These are phyloP conservation scores for Tolypocladium paradoxum DNA, from an alignment of 2,329 filamentous ascomycete genomes.

Conservation along the genomic window DNA sequence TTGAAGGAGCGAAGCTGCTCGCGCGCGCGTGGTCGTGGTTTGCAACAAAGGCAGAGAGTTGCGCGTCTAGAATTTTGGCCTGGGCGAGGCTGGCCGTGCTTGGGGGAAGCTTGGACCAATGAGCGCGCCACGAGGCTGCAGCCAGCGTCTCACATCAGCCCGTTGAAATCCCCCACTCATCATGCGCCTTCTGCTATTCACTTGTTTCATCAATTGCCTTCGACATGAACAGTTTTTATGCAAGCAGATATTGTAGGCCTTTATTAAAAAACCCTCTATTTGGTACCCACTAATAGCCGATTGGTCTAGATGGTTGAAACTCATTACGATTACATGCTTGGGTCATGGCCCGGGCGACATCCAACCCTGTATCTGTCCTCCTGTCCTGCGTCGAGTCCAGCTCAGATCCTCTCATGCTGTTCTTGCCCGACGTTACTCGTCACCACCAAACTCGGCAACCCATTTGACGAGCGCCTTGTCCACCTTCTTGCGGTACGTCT, in stretches of 20 bases:
- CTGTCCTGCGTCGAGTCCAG: neutral
- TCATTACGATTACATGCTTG: constrained; percentile 1
- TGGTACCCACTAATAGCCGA: neutral
- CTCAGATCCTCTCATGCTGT: neutral
- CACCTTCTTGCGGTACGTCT: constrained; percentile 67
- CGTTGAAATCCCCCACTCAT: neutral
- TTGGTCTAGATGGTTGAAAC: neutral
- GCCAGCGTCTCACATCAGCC: neutral
- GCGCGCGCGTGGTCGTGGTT: constrained; percentile 5
- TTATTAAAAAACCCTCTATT: neutral
- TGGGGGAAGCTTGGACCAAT: constrained; percentile 24
- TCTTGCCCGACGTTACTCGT: constrained; percentile 2
- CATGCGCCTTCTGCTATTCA: neutral
- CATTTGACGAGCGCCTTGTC: constrained; percentile 46
- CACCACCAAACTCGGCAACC: constrained; percentile 16
- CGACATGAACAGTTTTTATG: neutral
- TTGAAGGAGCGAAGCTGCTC: constrained; percentile 2
- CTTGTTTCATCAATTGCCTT: neutral
- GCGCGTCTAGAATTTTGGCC: constrained; percentile 21
- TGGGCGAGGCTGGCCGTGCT: constrained; percentile 15
- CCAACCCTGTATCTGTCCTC: neutral
- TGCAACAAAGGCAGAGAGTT: neutral
- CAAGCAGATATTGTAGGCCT: neutral
- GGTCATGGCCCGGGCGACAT: neutral
- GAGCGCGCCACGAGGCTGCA: constrained; percentile 6